phyloP scores from a whole-genome alignment of 2,329 filamentous ascomycete species.

The Magnaporthales sp. region DNA sequence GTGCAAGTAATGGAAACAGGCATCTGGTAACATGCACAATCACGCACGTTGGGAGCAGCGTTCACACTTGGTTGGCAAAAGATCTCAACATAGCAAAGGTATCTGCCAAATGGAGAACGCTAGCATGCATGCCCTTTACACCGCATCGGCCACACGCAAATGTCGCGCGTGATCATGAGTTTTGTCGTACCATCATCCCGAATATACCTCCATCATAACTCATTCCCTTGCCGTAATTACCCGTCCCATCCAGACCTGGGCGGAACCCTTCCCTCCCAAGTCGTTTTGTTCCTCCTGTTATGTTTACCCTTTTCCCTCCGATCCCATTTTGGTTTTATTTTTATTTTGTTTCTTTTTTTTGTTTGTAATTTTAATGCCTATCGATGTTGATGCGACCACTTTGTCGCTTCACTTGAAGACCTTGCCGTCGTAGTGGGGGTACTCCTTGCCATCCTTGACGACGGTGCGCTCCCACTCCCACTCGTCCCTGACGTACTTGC shows the following conservation, averaged over 20 bases:
- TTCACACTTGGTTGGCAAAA: neutral
- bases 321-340: slow-evolving; percentile 4
- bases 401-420: slow-evolving; percentile 80
- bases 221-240: neutral
- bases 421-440: slow-evolving; percentile 84
- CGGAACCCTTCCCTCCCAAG: slow-evolving; percentile 4
- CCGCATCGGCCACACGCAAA: neutral
- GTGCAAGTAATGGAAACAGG: neutral
- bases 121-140: neutral
- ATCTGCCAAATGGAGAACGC: neutral
- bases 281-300: neutral
- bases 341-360: slow-evolving; percentile 5
- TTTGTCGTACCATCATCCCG: neutral
- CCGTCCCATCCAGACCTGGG: neutral
- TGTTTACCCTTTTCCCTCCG: slow-evolving; percentile 1
- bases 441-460: slow-evolving; percentile 75
- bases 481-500: slow-evolving; percentile 73
- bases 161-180: neutral
- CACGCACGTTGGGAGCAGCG: neutral
- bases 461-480: slow-evolving; percentile 91
- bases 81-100: neutral
- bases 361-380: slow-evolving; percentile 1
- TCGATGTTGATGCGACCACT: slow-evolving; percentile 11
- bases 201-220: neutral
- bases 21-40: neutral